Evolutionary conservation across 768 basidiomycete genomes (phyloP), one percentile per base, ranked within the genome.

Genomic region (Phlebiopsis flavidoalba): DNA sequence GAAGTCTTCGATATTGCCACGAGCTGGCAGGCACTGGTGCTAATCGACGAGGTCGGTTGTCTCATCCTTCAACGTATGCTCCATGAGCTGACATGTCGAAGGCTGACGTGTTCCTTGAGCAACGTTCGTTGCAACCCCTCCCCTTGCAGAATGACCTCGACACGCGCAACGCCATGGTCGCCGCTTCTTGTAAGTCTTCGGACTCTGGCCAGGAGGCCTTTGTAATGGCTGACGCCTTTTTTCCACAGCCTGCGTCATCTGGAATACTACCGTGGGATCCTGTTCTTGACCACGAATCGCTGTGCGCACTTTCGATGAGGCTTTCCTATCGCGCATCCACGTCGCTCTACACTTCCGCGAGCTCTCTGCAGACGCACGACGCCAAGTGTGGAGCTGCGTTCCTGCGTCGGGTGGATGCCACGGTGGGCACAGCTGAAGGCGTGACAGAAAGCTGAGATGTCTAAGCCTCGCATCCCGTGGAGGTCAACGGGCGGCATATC

Each of bases 31-130:
- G 73, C 73, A 4, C 66, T 75, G 40, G 66, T 74, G 1, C 66
- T 74, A 22, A 69, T 73, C 43, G 72, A 74, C 63, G 72, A 70
- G 65, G 64, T 65, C n/a, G 12, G 60, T 52, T 6, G 54, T 6
- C n/a, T 10, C 5, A 46, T 6, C 33, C 21, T 53, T 59, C 51
- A 56, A n/a, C n/a, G n/a, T n/a, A n/a, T n/a, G n/a, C n/a, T n/a
- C n/a, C n/a, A n/a, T n/a, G n/a, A n/a, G n/a, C n/a, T n/a, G n/a
- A n/a, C n/a, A n/a, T n/a, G 12, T 40, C 24, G 3, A 36, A 62
- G 64, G 85, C 85, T 1, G 86, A 89, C 70, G 86, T 89, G 1
- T 89, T 87, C 80, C 77, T 89, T 35, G 86, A 88, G 66, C 80
- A 83, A 67, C 80, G 87, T 11, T 84, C 83, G 5, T 69, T 86